These are phyloP conservation scores for Chlamydomonas sphaeroides DNA, from an alignment of 139 green algal genomes.

Conservation along the genomic window DNA sequence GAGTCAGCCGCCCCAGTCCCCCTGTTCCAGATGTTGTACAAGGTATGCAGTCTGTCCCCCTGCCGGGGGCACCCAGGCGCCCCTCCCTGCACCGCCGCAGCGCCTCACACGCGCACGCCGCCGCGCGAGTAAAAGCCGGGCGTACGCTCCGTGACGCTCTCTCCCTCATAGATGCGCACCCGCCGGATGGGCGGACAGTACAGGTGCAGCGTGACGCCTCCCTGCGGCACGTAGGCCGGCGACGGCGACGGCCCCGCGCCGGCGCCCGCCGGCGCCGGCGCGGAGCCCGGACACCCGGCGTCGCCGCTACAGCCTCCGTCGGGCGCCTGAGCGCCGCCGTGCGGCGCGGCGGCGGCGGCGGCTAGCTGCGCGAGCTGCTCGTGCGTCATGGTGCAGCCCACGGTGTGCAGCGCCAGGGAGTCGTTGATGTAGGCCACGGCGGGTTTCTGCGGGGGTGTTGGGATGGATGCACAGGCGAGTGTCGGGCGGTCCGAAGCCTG, in stretches of 20 bases:
- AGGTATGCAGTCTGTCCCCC: too few relatives aligned
- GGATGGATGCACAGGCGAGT: too few relatives aligned
- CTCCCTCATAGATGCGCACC: conserved; percentile 52
- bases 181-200: conserved; percentile 56
- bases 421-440: conserved; percentile 58
- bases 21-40: too few relatives aligned
- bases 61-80: too few relatives aligned
- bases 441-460: too few relatives aligned
- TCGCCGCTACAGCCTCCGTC: too few relatives aligned
- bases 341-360: too few relatives aligned
- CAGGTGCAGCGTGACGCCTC: conserved; percentile 54
- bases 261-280: neutral
- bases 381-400: conserved; percentile 31
- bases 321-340: neutral
- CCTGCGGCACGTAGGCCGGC: conserved; percentile 29
- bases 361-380: too few relatives aligned
- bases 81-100: too few relatives aligned
- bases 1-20: too few relatives aligned
- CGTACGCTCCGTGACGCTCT: conserved; percentile 26
- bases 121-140: conserved; percentile 43
- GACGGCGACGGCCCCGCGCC: neutral
- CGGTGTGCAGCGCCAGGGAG: conserved; percentile 48
- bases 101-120: conserved; percentile 9
- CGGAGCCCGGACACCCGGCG: too few relatives aligned
- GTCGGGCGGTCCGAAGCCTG: too few relatives aligned